Evolutionary conservation across 768 basidiomycete genomes (phyloP), one percentile per base, ranked within the genome.

Genomic region (Tulasnella sp.): DNA sequence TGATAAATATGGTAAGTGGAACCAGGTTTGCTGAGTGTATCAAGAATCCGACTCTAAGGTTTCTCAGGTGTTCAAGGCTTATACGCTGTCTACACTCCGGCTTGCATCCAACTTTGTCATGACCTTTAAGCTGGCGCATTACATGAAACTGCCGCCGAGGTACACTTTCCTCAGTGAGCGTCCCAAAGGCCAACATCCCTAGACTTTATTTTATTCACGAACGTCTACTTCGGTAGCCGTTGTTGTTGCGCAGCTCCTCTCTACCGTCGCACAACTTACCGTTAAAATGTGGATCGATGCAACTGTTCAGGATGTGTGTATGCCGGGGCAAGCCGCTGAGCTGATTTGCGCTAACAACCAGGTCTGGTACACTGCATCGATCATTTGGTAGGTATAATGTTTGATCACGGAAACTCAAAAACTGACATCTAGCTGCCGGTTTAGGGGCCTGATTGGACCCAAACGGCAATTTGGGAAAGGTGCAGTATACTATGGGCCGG

Each of bases 111-210:
- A 72, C 17, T 81, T 80, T 72, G 75, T 79, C 0, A 78, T 79
- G 35, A 80, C 81, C 35, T 76, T 81, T 19, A 81, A 81, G 71
- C 73, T 78, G 16, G 84, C 83, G 0, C 84, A 85, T 76, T 85
- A 85, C 77, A 82, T 84, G 78, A 85, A 85, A 77, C 76, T 84
- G 2, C 83, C 84, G 7, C 84, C 84, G 5, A 76, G 83, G 5
- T 76, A 78, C 0, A 81, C 81, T 0, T 84, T 85, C 75, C 63
- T 76, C 75, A 4, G 36, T n/a, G 19, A 19, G 68, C 17, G 8
- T 8, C 3, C n/a, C n/a, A n/a, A n/a, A 17, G 52, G 35, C 62
- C 34, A 36, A 11, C 35, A 40, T 19, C 44, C 47, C n/a, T 52
- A 19, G 9, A 22, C 16, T 52, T 11, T 11, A 8, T 0, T 2